A percentile compares a stretch with the other conserved stretches of the same genome.
These are phyloP conservation scores for Stephania cephalantha DNA, from an alignment of 164 flowering plant genomes.

Conservation along the genomic window DNA sequence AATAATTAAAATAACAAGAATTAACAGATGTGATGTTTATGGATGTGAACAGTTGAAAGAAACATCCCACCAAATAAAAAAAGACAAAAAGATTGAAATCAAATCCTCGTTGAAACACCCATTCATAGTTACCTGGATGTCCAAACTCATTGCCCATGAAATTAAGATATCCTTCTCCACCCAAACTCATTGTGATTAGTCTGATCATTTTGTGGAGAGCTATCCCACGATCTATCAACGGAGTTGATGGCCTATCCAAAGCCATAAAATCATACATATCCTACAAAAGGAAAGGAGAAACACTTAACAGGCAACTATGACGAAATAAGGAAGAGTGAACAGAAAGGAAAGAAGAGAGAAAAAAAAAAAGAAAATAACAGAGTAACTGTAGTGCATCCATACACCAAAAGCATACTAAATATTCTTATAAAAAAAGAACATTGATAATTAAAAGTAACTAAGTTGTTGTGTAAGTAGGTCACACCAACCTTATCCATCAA, in stretches of 20 bases:
- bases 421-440: too few species aligned
- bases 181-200: constrained; percentile 94
- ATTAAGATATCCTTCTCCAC: constrained; percentile 98
- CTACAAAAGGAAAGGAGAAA: constrained; percentile 32
- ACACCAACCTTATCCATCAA: constrained; percentile 91
- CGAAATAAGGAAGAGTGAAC: neutral
- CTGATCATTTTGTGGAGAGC: constrained; percentile 99
- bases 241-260: constrained; percentile 83
- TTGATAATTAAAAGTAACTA: neutral
- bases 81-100: neutral
- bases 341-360: neutral
- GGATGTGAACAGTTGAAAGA: neutral
- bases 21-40: neutral
- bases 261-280: constrained; percentile 99
- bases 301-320: neutral
- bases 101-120: neutral
- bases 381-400: neutral
- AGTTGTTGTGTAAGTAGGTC: neutral
- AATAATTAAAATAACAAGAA: neutral
- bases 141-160: constrained; percentile 99
- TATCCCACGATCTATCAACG: constrained; percentile 87
- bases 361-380: neutral
- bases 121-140: constrained; percentile 76
- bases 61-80: too few species aligned
- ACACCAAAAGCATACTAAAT: neutral